These are phyloP conservation scores for Xylaria hypoxylon DNA, from an alignment of 2,329 filamentous ascomycete genomes.

Conservation along the genomic window DNA sequence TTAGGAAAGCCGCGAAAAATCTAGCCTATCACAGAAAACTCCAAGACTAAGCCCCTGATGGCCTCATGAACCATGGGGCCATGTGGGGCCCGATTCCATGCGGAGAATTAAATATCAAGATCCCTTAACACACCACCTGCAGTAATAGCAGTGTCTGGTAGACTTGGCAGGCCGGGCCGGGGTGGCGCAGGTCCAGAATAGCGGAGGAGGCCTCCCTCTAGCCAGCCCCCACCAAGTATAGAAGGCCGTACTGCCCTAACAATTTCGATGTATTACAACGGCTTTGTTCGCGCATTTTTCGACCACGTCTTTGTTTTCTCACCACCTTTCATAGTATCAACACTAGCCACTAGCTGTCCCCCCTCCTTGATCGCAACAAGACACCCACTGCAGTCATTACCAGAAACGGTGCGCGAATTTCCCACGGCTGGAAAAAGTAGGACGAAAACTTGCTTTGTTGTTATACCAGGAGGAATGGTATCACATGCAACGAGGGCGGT, in stretches of 20 bases:
- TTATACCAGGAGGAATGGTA: background rate
- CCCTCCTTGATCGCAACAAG: background rate
- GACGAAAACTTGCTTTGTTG: constrained; percentile 16
- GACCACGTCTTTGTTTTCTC: constrained; percentile 18
- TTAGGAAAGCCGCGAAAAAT: constrained; percentile 36
- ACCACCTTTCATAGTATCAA: constrained; percentile 13
- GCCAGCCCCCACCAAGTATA: background rate
- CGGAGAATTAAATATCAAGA: background rate
- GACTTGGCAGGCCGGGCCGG: background rate
- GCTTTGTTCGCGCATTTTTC: constrained; percentile 6
- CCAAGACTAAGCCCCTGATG: background rate
- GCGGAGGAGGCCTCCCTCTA: constrained; percentile 17
- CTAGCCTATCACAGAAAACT: constrained; percentile 31
- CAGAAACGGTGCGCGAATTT: constrained; percentile 37
- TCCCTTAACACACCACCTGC: background rate
- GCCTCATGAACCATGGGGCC: background rate
- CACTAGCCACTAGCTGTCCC: constrained; percentile 4
- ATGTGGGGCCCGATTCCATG: constrained; percentile 22
- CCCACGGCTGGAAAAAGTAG: background rate
- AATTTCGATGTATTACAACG: constrained; percentile 14
- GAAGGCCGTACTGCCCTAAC: constrained; percentile 21
- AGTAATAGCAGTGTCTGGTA: background rate
- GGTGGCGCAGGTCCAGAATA: background rate
- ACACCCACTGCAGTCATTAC: constrained; percentile 10
- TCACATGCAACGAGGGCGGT: constrained; percentile 34